Base-by-base conservation (phyloP, 176 grass and related monocot species). In the Zea luxurians region DNA sequence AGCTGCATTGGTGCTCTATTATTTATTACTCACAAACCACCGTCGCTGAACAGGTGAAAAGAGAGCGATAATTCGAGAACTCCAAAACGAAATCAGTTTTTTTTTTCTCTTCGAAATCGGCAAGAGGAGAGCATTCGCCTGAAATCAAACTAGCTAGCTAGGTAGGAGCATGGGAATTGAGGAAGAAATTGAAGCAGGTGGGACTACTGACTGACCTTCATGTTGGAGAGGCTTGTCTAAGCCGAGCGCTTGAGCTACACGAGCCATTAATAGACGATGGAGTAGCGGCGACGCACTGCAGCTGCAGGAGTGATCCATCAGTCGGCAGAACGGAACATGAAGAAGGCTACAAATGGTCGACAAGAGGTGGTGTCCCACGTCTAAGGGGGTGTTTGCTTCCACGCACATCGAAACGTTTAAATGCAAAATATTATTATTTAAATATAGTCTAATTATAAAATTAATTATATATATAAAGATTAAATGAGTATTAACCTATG, bases 341-440 rank as follows among this genome's bases (percentile, higher is more conserved):
- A 78, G 83, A 97, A 97, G 75, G 45, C 20, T 85, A 93, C 93
- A 97, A 89, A 89, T 58, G 80, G 81, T 84, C 62, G 27, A 27
- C 27, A 27, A 27, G 27, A 27, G 27, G 27, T 27, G 27, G 27
- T 27, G 27, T 27, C 27, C 27, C 27, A 27, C 27, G 27, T 27
- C 27, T 27, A 27, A 27, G 27, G 27, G 27, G 27, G 27, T 27
- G 27, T 27, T 27, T 27, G 27, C 27, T 27, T 27, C 27, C 27
- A 27, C 27, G 27, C 27, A 27, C 27, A 27, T 27, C 27, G 27
- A 27, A 27, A 27, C 27, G 27, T 27, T 27, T 27, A 27, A 1
- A 27, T 27, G 27, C 1, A 27, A 27, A 27, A 27, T 27, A 27
- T 27, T 0, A 27, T 0, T 27, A 27, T 27, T 27, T 0, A 27